A percentile compares a stretch with the other conserved stretches of the same genome.
phyloP scores from a whole-genome alignment of 257 asterid genomes.

The Nyctanthes arbortristis region DNA sequence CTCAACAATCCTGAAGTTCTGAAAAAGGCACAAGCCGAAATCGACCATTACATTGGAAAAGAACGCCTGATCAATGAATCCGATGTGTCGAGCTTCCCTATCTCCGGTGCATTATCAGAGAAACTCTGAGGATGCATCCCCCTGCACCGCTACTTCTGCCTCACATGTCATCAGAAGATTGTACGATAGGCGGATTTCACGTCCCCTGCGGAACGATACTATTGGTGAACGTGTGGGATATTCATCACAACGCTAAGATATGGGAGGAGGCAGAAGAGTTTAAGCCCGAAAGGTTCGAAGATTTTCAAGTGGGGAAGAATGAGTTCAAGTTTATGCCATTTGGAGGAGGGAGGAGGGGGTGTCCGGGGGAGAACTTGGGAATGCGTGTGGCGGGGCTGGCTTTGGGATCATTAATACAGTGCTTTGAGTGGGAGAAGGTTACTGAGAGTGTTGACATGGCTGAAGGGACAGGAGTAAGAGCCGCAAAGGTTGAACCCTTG shows the following conservation, averaged over 20 bases:
- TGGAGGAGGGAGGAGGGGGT: slow-evolving; percentile 26
- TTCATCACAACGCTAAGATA: slow-evolving; percentile 12
- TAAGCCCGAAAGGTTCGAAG: slow-evolving; percentile 21
- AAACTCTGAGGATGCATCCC: slow-evolving; percentile 28
- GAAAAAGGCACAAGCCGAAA: slow-evolving; percentile 20
- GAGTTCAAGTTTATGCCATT: slow-evolving; percentile 19
- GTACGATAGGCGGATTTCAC: slow-evolving; percentile 15
- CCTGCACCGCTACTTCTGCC: slow-evolving; percentile 18
- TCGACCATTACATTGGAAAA: slow-evolving; percentile 18
- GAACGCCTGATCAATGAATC: slow-evolving; percentile 19
- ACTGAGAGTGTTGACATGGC: slow-evolving; percentile 26
- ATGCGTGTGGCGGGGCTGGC: slow-evolving; percentile 17
- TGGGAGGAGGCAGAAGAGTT: slow-evolving; percentile 23
- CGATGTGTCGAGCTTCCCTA: slow-evolving; percentile 16
- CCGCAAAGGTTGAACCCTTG: slow-evolving; percentile 26
- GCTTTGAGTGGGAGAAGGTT: slow-evolving; percentile 28
- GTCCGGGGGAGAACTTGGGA: slow-evolving; percentile 29
- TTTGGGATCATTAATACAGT: slow-evolving; percentile 26
- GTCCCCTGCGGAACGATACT: slow-evolving; percentile 26
- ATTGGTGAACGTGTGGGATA: slow-evolving; percentile 24
- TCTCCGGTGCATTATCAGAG: slow-evolving; percentile 22
- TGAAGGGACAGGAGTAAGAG: slow-evolving; percentile 22
- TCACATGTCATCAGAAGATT: slow-evolving; percentile 26
- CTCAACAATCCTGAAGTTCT: slow-evolving; percentile 23
- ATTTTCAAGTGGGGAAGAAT: slow-evolving; percentile 9